phyloP scores from a whole-genome alignment of 2,329 filamentous ascomycete species.

The Rutstroemia sydowiana region DNA sequence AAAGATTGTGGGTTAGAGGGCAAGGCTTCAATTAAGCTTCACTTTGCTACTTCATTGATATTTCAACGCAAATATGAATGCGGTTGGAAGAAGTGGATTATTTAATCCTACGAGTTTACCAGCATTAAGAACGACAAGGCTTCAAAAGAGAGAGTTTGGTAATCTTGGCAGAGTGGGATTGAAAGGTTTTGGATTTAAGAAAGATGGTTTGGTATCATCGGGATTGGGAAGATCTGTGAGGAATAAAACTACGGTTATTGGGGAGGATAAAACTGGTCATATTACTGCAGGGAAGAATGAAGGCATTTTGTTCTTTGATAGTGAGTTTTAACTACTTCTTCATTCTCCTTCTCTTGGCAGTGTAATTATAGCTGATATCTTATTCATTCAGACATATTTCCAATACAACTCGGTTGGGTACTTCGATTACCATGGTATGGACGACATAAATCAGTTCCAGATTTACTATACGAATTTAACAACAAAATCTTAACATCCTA shows the following conservation, averaged over 20 bases:
- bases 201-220: constrained; percentile 4
- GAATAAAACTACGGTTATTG: constrained; percentile 41
- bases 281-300: constrained; percentile 72
- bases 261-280: constrained; percentile 67
- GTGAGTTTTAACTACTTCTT: constrained; percentile 40
- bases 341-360: not conserved
- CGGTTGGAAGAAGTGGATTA: constrained; percentile 23
- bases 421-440: constrained; percentile 43
- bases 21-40: too few relatives aligned
- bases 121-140: constrained; percentile 23
- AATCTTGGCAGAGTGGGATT: constrained; percentile 17
- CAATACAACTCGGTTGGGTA: constrained; percentile 63
- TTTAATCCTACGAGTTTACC: constrained; percentile 32
- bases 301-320: constrained; percentile 84
- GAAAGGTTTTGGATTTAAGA: constrained; percentile 7
- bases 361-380: not conserved
- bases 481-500: constrained; percentile 44
- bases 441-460: constrained; percentile 35
- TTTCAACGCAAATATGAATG: constrained; percentile 18
- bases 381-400: constrained; percentile 65
- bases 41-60: too few relatives aligned
- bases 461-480: constrained; percentile 44
- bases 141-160: constrained; percentile 20
- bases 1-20: too few relatives aligned
- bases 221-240: constrained; percentile 20